phyloP scores from a whole-genome alignment of 2,329 filamentous ascomycete genomes.

The Drechslerella dactyloides region DNA sequence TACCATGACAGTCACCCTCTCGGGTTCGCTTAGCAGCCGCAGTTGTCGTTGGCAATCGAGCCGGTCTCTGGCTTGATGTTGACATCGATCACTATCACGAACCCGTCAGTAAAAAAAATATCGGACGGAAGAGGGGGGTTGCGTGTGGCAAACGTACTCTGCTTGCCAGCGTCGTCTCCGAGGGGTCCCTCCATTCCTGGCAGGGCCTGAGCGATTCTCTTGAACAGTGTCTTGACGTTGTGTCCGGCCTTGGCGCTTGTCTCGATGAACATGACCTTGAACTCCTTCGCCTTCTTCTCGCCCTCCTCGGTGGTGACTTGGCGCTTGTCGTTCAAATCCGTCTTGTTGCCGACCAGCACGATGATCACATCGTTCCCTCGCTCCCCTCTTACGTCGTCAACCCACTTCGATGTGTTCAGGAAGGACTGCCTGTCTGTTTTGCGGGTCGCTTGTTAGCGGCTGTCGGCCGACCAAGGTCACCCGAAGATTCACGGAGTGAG shows the following conservation, averaged over 20 bases:
- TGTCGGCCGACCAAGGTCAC: background rate
- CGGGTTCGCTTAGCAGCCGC: conserved; percentile 65
- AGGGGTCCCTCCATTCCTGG: conserved; percentile 96
- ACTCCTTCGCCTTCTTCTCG: conserved; percentile 97
- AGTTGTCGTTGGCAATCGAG: conserved; percentile 74
- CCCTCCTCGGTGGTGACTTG: conserved; percentile 96
- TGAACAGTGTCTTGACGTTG: conserved; percentile 97
- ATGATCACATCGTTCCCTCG: conserved; percentile 98
- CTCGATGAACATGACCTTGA: conserved; percentile 98
- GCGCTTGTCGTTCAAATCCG: conserved; percentile 95
- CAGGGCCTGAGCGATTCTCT: conserved; percentile 95
- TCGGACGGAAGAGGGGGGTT: conserved; percentile 72
- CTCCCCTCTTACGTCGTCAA: conserved; percentile 95
- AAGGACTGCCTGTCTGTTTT: conserved; percentile 84
- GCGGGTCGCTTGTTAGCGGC: background rate
- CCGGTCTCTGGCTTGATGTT: conserved; percentile 72
- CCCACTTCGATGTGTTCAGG: conserved; percentile 99
- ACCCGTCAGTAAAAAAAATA: conserved; percentile 13
- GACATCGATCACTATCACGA: conserved; percentile 80
- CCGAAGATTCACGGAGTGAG: background rate
- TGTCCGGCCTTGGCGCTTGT: conserved; percentile 97
- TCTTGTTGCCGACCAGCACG: conserved; percentile 98
- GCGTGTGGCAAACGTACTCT: conserved; percentile 67
- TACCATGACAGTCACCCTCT: conserved; percentile 13
- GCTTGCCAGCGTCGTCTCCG: conserved; percentile 68